phyloP scores from a whole-genome alignment of 306 rosid species.

The Argentina anserina region DNA sequence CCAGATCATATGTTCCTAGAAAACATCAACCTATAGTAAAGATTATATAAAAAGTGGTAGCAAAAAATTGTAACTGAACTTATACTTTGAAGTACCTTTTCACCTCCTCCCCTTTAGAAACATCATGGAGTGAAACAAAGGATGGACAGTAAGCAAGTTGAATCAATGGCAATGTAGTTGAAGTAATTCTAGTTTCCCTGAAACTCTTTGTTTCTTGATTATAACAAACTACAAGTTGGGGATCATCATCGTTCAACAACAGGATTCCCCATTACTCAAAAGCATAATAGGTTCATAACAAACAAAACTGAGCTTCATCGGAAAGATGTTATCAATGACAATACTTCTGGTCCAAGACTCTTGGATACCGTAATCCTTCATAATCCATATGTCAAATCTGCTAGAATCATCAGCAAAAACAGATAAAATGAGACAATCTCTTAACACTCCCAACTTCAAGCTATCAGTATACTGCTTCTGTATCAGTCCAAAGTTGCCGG shows the following conservation, averaged over 20 bases:
- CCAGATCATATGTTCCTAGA: not conserved
- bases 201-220: not conserved
- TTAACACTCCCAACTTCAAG: not conserved
- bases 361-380: constrained; percentile 19
- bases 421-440: constrained; percentile 7
- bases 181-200: not conserved
- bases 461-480: not conserved
- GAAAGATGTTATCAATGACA: not conserved
- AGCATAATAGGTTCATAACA: constrained; percentile 3
- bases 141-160: not conserved
- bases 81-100: not conserved
- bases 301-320: not conserved
- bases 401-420: not conserved
- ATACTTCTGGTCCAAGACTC: constrained; percentile 16
- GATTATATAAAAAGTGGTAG: not conserved
- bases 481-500: not conserved
- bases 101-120: constrained; percentile 1
- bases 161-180: not conserved
- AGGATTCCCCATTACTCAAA: constrained; percentile 12
- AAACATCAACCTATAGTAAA: not conserved
- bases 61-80: not conserved
- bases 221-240: not conserved
- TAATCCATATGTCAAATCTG: constrained; percentile 9
- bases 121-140: not conserved
- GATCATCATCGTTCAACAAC: not conserved